Evolutionary conservation across 169 alveolate species (phyloP).

Genomic region (Plasmodium knowlesi): DNA sequence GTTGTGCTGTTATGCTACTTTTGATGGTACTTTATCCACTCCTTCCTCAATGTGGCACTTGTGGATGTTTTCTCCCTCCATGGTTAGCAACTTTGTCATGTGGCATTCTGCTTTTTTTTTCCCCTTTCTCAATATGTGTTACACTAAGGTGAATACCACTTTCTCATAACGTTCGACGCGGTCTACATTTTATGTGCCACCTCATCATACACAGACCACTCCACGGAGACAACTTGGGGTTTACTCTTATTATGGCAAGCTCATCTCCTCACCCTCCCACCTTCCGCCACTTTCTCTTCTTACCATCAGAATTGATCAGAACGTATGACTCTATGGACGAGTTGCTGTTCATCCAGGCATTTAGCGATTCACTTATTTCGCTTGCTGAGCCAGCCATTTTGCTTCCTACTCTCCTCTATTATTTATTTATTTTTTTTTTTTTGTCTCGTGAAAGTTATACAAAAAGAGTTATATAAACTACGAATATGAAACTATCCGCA

Average conservation of each 20-base stretch:
- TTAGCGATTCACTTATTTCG: slow-evolving; percentile 70
- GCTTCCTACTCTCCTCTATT: background rate
- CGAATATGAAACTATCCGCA: background rate
- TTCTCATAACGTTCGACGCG: background rate
- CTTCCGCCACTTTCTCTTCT: background rate
- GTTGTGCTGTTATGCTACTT: background rate
- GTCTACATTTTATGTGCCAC: background rate
- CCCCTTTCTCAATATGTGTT: background rate
- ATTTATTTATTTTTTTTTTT: background rate
- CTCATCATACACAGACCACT: background rate
- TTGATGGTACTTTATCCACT: background rate
- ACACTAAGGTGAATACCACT: background rate
- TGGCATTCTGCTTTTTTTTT: background rate
- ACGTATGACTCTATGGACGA: slow-evolving; percentile 59
- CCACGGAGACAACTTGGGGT: background rate
- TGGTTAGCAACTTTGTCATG: background rate
- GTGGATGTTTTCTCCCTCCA: background rate
- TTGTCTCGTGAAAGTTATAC: background rate
- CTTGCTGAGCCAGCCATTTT: slow-evolving; percentile 70
- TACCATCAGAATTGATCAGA: slow-evolving; percentile 61
- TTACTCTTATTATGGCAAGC: background rate
- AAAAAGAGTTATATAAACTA: background rate
- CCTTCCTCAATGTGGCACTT: background rate
- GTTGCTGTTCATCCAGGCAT: slow-evolving; percentile 58
- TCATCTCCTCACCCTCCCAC: background rate